Evolutionary conservation across 1,139 yeast genomes (phyloP).

Genomic region (Suzukiozyma palmioleophila): DNA sequence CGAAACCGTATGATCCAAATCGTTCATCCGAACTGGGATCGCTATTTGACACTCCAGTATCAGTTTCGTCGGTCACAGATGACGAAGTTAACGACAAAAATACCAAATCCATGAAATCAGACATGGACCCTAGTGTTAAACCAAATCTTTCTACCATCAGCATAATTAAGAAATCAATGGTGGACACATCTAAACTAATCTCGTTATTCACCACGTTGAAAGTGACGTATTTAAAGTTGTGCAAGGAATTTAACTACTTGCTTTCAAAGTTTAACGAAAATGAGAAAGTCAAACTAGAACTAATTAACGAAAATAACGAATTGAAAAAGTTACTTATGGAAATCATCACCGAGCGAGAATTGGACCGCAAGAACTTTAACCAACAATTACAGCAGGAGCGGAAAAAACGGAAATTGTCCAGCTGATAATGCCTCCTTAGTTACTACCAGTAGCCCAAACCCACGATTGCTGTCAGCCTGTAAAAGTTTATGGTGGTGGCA

Average conservation of each 20-base stretch:
- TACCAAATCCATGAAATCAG: constrained; percentile 3
- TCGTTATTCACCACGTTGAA: constrained; percentile 30
- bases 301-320: constrained; percentile 34
- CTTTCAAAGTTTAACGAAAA: constrained; percentile 32
- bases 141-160: constrained; percentile 18
- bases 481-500: not conserved
- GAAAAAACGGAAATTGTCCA: constrained; percentile 1
- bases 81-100: constrained; percentile 6
- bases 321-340: constrained; percentile 24
- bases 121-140: constrained; percentile 3
- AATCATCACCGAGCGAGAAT: constrained; percentile 20
- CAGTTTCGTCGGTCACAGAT: constrained; percentile 9
- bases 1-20: not conserved
- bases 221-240: constrained; percentile 31
- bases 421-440: not conserved
- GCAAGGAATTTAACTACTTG: constrained; percentile 34
- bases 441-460: no score
- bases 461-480: not conserved
- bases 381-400: constrained; percentile 3
- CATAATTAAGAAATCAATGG: constrained; percentile 26
- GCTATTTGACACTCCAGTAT: constrained; percentile 15
- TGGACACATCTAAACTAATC: constrained; percentile 25
- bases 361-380: constrained; percentile 9
- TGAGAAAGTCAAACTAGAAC: constrained; percentile 28
- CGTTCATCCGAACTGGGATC: constrained; percentile 7